Conservation (phyloP, 31 red algal species). For the Bonnemaisonia californica region DNA sequence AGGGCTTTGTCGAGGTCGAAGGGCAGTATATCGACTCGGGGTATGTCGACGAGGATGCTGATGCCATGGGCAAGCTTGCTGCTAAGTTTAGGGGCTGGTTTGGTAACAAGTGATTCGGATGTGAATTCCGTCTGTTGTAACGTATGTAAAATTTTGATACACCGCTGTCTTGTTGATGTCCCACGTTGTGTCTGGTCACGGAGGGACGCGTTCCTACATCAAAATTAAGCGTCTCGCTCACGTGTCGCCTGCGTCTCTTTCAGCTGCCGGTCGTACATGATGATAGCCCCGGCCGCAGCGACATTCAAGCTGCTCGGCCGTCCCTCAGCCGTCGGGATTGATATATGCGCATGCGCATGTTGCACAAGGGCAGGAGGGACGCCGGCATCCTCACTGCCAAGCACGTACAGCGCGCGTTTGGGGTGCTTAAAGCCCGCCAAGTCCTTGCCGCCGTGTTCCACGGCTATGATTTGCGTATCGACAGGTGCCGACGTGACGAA, state of each 20-base stretch:
- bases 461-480: constrained; percentile 54
- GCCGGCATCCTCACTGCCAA: constrained; percentile 61
- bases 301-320: constrained; percentile 63
- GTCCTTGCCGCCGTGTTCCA: constrained; percentile 60
- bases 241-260: constrained; percentile 21
- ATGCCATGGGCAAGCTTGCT: constrained; percentile 64
- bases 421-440: constrained; percentile 53
- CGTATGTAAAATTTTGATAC: no score
- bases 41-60: constrained; percentile 62
- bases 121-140: no score
- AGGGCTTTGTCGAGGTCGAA: constrained; percentile 69
- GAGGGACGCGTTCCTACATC: no score
- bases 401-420: constrained; percentile 63
- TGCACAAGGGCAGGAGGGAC: constrained; percentile 49
- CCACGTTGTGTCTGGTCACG: no score
- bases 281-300: constrained; percentile 57
- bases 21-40: constrained; percentile 66
- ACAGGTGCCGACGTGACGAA: constrained; percentile 33
- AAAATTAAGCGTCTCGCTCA: not conserved
- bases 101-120: constrained; percentile 37
- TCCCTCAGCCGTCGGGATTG: constrained; percentile 46
- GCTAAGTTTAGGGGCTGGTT: constrained; percentile 49
- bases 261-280: constrained; percentile 58
- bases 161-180: no score
- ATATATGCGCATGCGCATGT: constrained; percentile 45